These are phyloP conservation scores for Brassica juncea DNA, from an alignment of 345 rosid species.

Conservation along the genomic window DNA sequence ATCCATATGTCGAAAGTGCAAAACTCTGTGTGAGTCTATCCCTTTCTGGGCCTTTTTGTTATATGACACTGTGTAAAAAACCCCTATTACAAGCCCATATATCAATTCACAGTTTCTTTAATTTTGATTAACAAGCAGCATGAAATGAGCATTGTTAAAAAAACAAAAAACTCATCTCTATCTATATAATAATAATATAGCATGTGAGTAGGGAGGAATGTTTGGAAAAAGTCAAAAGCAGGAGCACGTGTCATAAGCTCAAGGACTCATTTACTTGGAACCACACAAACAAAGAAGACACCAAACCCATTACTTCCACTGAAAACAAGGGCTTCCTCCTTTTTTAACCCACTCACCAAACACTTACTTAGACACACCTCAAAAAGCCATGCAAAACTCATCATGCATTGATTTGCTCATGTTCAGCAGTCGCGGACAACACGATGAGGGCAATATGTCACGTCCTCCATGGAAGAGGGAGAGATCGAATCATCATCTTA, in stretches of 20 bases:
- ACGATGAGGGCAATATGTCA: slow-evolving; percentile 29
- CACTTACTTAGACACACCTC: slow-evolving; percentile 1
- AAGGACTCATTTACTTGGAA: slow-evolving; percentile 20
- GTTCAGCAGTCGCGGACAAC: slow-evolving; percentile 36
- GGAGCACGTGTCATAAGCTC: slow-evolving; percentile 32
- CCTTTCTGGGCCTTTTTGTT: background rate
- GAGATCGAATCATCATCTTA: slow-evolving; percentile 28
- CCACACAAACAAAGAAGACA: slow-evolving; percentile 40
- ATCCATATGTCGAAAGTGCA: background rate
- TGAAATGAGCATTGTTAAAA: background rate
- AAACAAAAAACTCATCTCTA: background rate
- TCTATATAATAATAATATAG: background rate
- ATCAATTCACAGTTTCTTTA: background rate
- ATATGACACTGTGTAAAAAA: background rate
- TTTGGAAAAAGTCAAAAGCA: slow-evolving; percentile 36
- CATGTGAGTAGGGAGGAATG: slow-evolving; percentile 27
- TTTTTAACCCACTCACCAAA: slow-evolving; percentile 27
- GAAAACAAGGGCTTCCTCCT: slow-evolving; percentile 41
- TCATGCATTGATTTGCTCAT: slow-evolving; percentile 40
- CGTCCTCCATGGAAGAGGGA: slow-evolving; percentile 43
- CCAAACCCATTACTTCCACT: slow-evolving; percentile 38
- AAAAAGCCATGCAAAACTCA: slow-evolving; percentile 28
- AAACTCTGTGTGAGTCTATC: background rate
- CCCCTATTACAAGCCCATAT: background rate
- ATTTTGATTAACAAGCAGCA: background rate